A percentile compares a stretch with the other conserved stretches of the same genome.
These are phyloP conservation scores for Combretum micranthum DNA, from an alignment of 345 rosid genomes.

Conservation along the genomic window DNA sequence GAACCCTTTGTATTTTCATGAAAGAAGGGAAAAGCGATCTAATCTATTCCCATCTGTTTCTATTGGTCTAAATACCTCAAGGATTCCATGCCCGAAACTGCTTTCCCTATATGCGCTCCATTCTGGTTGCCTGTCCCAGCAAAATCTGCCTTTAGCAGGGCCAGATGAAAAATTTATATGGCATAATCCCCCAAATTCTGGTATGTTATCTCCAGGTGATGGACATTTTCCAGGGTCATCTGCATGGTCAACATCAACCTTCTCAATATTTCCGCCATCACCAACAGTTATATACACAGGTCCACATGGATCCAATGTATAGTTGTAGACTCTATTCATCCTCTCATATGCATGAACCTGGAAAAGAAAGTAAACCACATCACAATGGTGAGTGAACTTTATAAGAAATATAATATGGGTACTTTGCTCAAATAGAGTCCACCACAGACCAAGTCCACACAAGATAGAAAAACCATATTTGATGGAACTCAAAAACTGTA, in stretches of 20 bases:
- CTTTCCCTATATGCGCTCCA: conserved; percentile 87
- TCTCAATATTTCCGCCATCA: conserved; percentile 85
- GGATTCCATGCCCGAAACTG: conserved; percentile 91
- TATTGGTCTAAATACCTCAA: conserved; percentile 49
- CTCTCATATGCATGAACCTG: conserved; percentile 95
- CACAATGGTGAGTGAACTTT: not conserved
- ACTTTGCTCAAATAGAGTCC: not conserved
- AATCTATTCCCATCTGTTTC: too few species aligned
- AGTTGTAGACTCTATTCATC: conserved; percentile 72
- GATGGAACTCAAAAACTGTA: too few species aligned
- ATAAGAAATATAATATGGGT: not conserved
- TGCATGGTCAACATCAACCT: conserved; percentile 61
- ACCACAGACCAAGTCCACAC: too few species aligned
- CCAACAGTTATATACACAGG: conserved; percentile 76
- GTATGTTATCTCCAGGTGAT: conserved; percentile 46
- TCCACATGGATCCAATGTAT: conserved; percentile 64
- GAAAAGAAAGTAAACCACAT: not conserved
- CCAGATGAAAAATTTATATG: conserved; percentile 62
- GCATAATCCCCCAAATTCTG: conserved; percentile 65
- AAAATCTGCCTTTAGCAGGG: conserved; percentile 60
- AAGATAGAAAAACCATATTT: too few species aligned
- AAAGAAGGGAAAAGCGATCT: too few species aligned
- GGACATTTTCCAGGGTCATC: conserved; percentile 82
- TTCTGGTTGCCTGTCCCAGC: conserved; percentile 91
- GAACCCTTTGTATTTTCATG: too few species aligned